Conservation (phyloP, 805 yeast genomes). For the Cyberlindnera bimundalis region DNA sequence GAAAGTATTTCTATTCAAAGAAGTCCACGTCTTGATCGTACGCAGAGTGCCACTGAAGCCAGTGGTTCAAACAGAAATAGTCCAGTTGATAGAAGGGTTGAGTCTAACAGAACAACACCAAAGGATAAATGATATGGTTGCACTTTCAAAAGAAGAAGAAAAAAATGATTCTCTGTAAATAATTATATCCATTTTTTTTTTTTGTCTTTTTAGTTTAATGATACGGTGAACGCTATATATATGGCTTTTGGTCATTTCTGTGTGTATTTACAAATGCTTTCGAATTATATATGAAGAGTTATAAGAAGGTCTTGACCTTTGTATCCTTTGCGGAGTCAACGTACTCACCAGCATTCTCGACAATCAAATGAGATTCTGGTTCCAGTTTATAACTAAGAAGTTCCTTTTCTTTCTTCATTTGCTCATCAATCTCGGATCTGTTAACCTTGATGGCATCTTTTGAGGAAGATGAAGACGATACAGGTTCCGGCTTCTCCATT, state of each 20-base stretch:
- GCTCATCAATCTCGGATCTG: slow-evolving; percentile 19
- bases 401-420: slow-evolving; percentile 31
- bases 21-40: slow-evolving; percentile 13
- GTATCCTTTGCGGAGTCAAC: slow-evolving; percentile 37
- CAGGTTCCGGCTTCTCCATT: background rate
- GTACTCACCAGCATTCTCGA: slow-evolving; percentile 39
- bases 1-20: slow-evolving; percentile 2
- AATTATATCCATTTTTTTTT: too few relatives aligned
- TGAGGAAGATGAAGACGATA: background rate
- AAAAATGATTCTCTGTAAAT: too few relatives aligned
- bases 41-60: slow-evolving; percentile 1
- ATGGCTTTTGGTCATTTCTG: too few relatives aligned
- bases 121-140: background rate
- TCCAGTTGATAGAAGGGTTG: slow-evolving; percentile 15
- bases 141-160: too few relatives aligned
- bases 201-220: too few relatives aligned
- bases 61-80: slow-evolving; percentile 6
- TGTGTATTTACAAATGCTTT: too few relatives aligned
- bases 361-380: slow-evolving; percentile 35
- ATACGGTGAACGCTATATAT: too few relatives aligned
- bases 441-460: slow-evolving; percentile 13
- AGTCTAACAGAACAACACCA: slow-evolving; percentile 9
- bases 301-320: slow-evolving; percentile 35
- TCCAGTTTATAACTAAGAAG: slow-evolving; percentile 28
- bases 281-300: slow-evolving; percentile 5